Base-by-base conservation (phyloP, 768 basidiomycete species). In the Brasilioporus rufonigricans region DNA sequence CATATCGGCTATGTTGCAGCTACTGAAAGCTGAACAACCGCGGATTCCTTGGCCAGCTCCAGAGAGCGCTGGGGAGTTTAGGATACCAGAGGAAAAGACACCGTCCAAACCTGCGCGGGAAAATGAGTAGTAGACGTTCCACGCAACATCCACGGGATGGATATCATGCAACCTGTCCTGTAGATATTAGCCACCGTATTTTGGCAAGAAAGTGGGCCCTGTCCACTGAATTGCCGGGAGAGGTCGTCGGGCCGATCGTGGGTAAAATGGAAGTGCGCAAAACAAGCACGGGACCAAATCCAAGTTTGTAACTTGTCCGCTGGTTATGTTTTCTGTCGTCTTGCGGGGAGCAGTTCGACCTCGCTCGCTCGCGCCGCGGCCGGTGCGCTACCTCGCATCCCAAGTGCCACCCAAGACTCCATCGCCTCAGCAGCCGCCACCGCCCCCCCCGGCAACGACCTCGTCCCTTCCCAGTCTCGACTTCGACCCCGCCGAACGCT, bases 401-500 rank as follows among this genome's bases (percentile, higher is more conserved):
- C 36, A 53, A 14, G 35, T 40, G 0, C 65, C 65, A 7, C 65
- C 64, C 14, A 59, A 65, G n/a, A 14, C 50, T 18, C 29, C 53
- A 11, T 41, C 52, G n/a, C 45, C 55, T n/a, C 21, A 46, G 36
- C 45, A 49, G 4, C 53, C 51, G 19, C 50, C 51, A 18, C 39
- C 56, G 24, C 48, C 53, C 40, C 47, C 59, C 35, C 26, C 53
- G 21, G 19, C 56, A 40, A 11, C 51, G n/a, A 39, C 51, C 0
- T 45, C 63, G 16, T 58, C 57, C 27, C 59, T 81, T 6, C 80
- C 82, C 5, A 83, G 78, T 50, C 75, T 89, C 19, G 87, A 90
- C 69, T 86, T 89, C 60, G 78, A 83, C 18, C 85, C 86, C 0
- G 73, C 76, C 16, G 79, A 80, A 59, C 58, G 35, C 21, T 3